phyloP scores from a whole-genome alignment of 805 yeast species.

The Wickerhamiella sorbophila region DNA sequence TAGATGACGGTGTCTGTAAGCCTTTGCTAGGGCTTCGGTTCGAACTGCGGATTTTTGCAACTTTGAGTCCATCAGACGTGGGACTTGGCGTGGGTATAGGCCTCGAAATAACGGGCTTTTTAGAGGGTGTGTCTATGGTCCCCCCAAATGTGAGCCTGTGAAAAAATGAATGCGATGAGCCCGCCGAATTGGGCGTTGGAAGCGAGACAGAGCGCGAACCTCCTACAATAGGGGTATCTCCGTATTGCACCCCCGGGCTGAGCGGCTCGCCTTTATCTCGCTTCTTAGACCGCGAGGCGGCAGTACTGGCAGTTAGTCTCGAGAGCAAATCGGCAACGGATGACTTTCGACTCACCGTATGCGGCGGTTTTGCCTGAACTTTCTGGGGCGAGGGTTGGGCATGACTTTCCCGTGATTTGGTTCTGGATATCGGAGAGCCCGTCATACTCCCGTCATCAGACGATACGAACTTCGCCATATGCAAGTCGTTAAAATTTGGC shows the following conservation, averaged over 20 bases:
- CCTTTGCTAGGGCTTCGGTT: too few relatives aligned
- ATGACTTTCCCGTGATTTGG: too few relatives aligned
- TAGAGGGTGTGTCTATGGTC: constrained; percentile 1
- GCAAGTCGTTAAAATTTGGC: too few relatives aligned
- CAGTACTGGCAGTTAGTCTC: constrained; percentile 22
- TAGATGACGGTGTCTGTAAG: too few relatives aligned
- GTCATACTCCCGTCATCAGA: too few relatives aligned
- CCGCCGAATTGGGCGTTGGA: constrained; percentile 3
- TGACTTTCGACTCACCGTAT: constrained; percentile 8
- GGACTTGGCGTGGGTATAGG: neutral
- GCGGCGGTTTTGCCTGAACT: neutral
- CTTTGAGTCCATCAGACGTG: too few relatives aligned
- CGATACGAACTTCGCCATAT: too few relatives aligned
- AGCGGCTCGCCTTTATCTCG: constrained; percentile 1
- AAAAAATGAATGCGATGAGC: constrained; percentile 1
- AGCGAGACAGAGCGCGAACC: constrained; percentile 1
- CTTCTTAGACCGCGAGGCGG: constrained; percentile 18
- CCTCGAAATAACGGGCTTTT: neutral
- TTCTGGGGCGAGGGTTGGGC: neutral
- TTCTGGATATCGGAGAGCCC: too few relatives aligned
- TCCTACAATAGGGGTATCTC: constrained; percentile 3
- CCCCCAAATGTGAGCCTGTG: neutral
- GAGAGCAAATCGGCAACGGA: constrained; percentile 21
- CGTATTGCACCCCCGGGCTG: neutral
- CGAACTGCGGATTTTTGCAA: too few relatives aligned